Evolutionary conservation across 1,284 basidiomycete species (phyloP), one percentile per base, ranked within the genome.

Genomic region (Trichosporon asahii): DNA sequence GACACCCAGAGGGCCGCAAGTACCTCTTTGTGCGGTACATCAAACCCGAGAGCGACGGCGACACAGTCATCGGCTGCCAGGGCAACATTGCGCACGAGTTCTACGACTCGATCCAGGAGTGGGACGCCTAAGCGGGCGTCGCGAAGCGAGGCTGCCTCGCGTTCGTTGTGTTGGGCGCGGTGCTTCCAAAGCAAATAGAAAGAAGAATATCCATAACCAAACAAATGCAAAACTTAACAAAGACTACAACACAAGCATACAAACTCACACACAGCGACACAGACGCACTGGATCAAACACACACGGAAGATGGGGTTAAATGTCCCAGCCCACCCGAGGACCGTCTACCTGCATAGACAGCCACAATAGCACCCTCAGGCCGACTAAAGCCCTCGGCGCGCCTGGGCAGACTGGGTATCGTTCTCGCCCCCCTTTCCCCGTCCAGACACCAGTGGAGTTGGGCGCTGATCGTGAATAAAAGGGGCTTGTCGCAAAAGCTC

Each of bases 71-170:
- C 53, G 88, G 92, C 44, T 89, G 90, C 0, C 95, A 98, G 81
- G 89, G 89, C 76, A 85, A 91, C 61, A 88, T 95, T 53, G 89
- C 94, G 49, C 86, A 86, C 74, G 93, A 95, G 77, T 95, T 95
- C 80, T 97, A 95, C 79, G 86, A 87, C 8, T 90, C 88, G 0
- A 90, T 94, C 1, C 89, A 91, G 69, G 94, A 98, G 72, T 87
- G 86, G 75, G 86, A 89, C 25, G 83, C 86, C 14, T 80, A 75
- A 35, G 35, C 31, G 7, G 11, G 31, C 11, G 31, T 8, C 11
- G 31, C 11, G 7, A 33, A 9, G 31, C 31, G 31, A 33, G 31
- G 11, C 31, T 33, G 31, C 11, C 31, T 33, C 31, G 7, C 11
- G 31, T 9, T 9, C 31, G 11, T 9, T 9, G 7, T 3, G 6